Percentiles rank a stretch among this genome's conserved stretches.
Conservation (phyloP, 2,329 filamentous ascomycete genomes). For the Didymella keratinophila region DNA sequence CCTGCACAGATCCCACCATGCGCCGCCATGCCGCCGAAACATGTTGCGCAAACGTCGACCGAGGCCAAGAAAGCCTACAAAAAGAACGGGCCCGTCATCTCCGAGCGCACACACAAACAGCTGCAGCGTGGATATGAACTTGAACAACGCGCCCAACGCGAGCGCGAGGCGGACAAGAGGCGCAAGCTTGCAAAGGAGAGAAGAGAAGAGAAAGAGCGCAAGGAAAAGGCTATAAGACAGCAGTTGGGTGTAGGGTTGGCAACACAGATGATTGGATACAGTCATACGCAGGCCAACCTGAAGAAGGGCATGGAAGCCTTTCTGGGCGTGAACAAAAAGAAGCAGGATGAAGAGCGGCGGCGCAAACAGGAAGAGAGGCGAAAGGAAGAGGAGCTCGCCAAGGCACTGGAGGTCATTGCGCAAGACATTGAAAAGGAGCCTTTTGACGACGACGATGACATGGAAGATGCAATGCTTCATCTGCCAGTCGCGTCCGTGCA, state of each 20-base stretch:
- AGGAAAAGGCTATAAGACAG: conserved; percentile 39
- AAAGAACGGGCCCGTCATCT: conserved; percentile 37
- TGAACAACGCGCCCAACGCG: conserved; percentile 43
- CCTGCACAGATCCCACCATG: conserved; percentile 3
- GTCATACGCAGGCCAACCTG: conserved; percentile 47
- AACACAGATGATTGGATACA: conserved; percentile 51
- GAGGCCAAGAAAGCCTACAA: conserved; percentile 47
- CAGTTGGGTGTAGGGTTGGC: conserved; percentile 47
- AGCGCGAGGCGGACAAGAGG: conserved; percentile 46
- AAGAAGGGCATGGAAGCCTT: conserved; percentile 52
- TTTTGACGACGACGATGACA: conserved; percentile 41
- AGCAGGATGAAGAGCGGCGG: conserved; percentile 30
- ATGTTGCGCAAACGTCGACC: conserved; percentile 45
- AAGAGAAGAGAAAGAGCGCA: conserved; percentile 43
- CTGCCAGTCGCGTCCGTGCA: conserved; percentile 20
- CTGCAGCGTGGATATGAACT: conserved; percentile 44
- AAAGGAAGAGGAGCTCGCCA: conserved; percentile 26
- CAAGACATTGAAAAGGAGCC: conserved; percentile 42
- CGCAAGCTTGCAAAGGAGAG: conserved; percentile 42
- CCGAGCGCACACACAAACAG: conserved; percentile 39
- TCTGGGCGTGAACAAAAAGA: conserved; percentile 39
- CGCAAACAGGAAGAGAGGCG: conserved; percentile 28
- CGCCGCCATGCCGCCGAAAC: conserved; percentile 37
- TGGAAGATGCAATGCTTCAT: conserved; percentile 19
- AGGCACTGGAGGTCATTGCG: conserved; percentile 33